These are phyloP conservation scores for Brachypodium distachyon DNA, from an alignment of 202 grass and related monocot species.

Conservation along the genomic window DNA sequence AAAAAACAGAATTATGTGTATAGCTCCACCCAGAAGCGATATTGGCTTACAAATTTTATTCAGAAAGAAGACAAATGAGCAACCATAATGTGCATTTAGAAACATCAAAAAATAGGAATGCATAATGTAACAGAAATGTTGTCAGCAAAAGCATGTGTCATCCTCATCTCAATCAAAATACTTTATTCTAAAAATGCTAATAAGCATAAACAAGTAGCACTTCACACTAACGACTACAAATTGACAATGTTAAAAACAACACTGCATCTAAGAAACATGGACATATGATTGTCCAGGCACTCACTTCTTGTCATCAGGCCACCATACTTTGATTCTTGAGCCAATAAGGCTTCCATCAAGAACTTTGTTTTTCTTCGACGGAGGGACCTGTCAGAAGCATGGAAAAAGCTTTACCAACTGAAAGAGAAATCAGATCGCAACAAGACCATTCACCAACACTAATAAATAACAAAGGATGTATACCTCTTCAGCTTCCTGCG, in stretches of 20 bases:
- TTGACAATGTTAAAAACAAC: conserved; percentile 9
- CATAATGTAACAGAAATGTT: background rate
- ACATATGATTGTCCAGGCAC: background rate
- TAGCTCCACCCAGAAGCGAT: background rate
- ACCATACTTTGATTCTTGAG: conserved; percentile 78
- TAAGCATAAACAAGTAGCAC: background rate
- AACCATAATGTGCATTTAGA: background rate
- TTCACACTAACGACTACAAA: background rate
- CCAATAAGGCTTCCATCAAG: conserved; percentile 48
- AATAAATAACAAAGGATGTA: conserved; percentile 18
- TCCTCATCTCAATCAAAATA: background rate
- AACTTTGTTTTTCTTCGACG: conserved; percentile 30
- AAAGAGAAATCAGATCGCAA: conserved; percentile 1
- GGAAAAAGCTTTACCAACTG: background rate
- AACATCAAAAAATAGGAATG: background rate
- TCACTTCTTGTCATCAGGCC: conserved; percentile 74
- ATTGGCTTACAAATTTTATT: background rate
- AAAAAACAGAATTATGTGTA: background rate
- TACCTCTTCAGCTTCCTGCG: conserved; percentile 46
- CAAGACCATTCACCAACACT: background rate
- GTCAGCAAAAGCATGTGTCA: background rate
- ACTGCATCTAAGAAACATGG: conserved; percentile 4
- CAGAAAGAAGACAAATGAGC: background rate
- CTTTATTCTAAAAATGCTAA: background rate
- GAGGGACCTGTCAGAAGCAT: conserved; percentile 18